Percentiles rank a stretch among this genome's conserved stretches.
phyloP scores from a whole-genome alignment of 2,329 filamentous ascomycete genomes.

The Trichoderma citrinoviride region DNA sequence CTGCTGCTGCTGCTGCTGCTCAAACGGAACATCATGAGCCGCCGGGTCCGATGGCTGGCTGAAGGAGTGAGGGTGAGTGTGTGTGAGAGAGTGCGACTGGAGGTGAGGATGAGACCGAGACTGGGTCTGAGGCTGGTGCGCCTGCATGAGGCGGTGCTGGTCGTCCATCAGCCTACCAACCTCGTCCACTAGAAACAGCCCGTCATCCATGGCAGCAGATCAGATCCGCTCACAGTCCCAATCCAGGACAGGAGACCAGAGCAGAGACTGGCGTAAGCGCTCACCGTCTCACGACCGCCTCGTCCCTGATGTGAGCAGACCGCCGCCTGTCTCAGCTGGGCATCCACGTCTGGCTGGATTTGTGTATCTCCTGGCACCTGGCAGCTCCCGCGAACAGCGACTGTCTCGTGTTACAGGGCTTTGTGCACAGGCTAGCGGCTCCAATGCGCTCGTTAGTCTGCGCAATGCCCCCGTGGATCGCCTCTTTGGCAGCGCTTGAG shows the following conservation, averaged over 20 bases:
- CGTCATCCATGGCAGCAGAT: background rate
- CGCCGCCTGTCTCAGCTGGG: background rate
- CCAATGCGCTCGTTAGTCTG: background rate
- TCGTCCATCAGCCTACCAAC: background rate
- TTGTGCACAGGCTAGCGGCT: background rate
- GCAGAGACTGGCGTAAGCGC: background rate
- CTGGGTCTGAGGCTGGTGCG: background rate
- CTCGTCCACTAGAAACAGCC: constrained; percentile 5
- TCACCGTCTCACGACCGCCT: background rate
- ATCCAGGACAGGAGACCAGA: no score
- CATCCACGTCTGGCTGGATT: background rate
- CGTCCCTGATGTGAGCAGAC: no score
- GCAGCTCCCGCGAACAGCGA: background rate
- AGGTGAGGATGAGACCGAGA: background rate
- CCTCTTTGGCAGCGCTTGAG: constrained; percentile 1
- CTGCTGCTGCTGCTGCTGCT: background rate
- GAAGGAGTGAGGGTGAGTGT: background rate
- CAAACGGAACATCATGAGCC: background rate
- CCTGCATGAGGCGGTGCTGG: constrained; percentile 6
- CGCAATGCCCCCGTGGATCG: constrained; percentile 5
- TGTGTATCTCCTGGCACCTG: no score
- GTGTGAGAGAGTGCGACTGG: background rate
- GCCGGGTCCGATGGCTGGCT: background rate
- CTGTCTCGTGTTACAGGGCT: background rate
- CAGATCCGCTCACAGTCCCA: no score